A percentile compares a stretch with the other conserved stretches of the same genome.
Evolutionary conservation across 345 rosid species (phyloP).

Genomic region (Geranium rotundifolium): DNA sequence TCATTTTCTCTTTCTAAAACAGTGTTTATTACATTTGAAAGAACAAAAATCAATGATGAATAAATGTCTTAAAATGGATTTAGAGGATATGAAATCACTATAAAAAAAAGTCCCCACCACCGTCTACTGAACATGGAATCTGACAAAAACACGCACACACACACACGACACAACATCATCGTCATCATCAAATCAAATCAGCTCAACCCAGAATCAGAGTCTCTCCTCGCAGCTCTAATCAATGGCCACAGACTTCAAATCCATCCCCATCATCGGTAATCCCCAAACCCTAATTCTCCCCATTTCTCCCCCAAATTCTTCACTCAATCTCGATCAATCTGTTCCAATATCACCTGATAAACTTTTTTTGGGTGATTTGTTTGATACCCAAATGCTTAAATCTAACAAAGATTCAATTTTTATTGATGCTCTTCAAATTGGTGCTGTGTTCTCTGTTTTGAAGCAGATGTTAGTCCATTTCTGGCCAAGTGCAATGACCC

Average conservation of each 20-base stretch:
- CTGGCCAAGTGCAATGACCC: constrained; percentile 53
- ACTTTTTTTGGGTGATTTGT: neutral
- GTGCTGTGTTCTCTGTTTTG: constrained; percentile 4
- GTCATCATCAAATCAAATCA: neutral
- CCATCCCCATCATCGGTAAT: constrained; percentile 12
- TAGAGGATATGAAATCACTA: no score
- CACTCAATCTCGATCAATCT: neutral
- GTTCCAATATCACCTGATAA: neutral
- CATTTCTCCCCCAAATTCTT: neutral
- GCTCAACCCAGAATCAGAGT: neutral
- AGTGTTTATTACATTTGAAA: no score
- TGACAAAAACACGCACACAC: no score
- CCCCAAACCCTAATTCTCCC: neutral
- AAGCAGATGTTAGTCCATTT: constrained; percentile 52
- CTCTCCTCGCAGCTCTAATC: neutral
- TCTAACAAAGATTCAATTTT: neutral
- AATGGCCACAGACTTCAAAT: constrained; percentile 9
- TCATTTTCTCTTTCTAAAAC: no score
- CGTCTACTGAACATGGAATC: no score
- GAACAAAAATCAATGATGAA: no score
- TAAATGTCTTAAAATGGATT: no score
- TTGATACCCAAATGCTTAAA: neutral
- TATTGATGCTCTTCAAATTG: no score
- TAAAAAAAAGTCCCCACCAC: no score
- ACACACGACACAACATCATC: constrained; percentile 1